Base-by-base conservation (phyloP, 2,329 filamentous ascomycete species). In the Fusarium mundagurra region DNA sequence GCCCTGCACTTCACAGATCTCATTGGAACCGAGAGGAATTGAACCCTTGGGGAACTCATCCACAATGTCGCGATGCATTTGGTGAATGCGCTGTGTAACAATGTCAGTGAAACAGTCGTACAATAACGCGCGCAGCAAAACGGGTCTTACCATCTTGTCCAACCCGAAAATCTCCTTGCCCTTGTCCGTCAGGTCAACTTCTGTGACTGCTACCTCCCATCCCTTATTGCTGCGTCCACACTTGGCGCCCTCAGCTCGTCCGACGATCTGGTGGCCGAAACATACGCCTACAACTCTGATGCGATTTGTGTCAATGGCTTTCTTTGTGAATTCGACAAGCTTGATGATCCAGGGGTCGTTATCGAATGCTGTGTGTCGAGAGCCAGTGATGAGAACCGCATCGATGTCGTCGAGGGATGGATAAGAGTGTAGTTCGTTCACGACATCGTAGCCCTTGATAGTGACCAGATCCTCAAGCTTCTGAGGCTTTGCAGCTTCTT, bases 301-400 rank as follows among this genome's bases (percentile, higher is more conserved):
- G 73, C 91, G 78, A 11, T 80, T 82, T 22, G 76, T 73, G 8
- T 79, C 76, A 17, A 82, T 79, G 17, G 79, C 81, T 44, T 76
- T 74, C 24, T 73, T 75, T 12, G 84, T 78, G 59, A 83, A 87
- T 63, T 82, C 79, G 31, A 83, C 83, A 27, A 87, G 79, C 22
- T 80, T 79, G 24, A 84, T 50, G 58, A 87, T 86, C 86, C 85
- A 87, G 2, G 81, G 76, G 39, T 85, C 81, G 55, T 86, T 80
- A 50, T 84, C 79, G 65, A 83, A 86, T 4, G 85, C 82, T 24
- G 83, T 85, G 72, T 84, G 81, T 90, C 90, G 93, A 87, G 87
- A 88, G 9, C 96, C 96, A 1, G 93, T 94, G 70, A 98, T 88
- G 45, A 98, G 86, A 38, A 98, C 85, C 63, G 93, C 95, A 85